Base-by-base conservation (phyloP, 2,329 filamentous ascomycete genomes). In the Zalaria obscura region DNA sequence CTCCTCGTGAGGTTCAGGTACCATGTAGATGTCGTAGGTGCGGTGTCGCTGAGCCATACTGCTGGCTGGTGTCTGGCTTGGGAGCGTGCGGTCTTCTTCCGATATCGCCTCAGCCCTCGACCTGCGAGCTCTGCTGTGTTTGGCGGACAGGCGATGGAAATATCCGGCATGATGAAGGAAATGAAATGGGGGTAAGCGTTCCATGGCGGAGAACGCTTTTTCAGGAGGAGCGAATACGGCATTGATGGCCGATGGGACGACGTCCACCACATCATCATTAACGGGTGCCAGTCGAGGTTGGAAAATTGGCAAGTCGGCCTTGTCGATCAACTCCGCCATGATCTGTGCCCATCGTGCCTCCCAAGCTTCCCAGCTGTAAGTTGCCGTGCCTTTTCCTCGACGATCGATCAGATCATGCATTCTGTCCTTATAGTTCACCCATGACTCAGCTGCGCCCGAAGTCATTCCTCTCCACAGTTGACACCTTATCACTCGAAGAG, bases 361-460 rank as follows among this genome's bases (percentile, higher is more conserved):
- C 88, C 89, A 98, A 2, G 89, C 88, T 54, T 86, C 76, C 84
- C 88, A 96, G 4, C 86, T 85, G 58, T 96, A 96, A 49, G 85
- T 93, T 28, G 78, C 76, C 3, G 84, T 87, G 1, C 89, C 89
- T 51, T 84, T 84, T 3, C 87, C 88, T 50, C 82, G 78, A 11
- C 83, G 74, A 54, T 94, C 85, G 10, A 95, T 68, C 40, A 95
- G 75, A 51, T 85, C 81, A 42, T 71, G 72, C 48, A 89, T 78
- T 42, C 80, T 76, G 42, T 78, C 73, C 46, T 80, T 76, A 59
- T 96, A 93, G 32, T 68, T 69, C 44, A 80, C 70, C 89, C 89
- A 96, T 42, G 79, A 75, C 42, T 83, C 76, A 5, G 84, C 82
- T 3, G 88, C 88, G 35, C 78, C 69, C 27, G 83, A 86, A n/a